A percentile compares a stretch with the other conserved stretches of the same genome.
Evolutionary conservation across 2,329 filamentous ascomycete genomes (phyloP).

Genomic region (Lachnellula subtilissima): DNA sequence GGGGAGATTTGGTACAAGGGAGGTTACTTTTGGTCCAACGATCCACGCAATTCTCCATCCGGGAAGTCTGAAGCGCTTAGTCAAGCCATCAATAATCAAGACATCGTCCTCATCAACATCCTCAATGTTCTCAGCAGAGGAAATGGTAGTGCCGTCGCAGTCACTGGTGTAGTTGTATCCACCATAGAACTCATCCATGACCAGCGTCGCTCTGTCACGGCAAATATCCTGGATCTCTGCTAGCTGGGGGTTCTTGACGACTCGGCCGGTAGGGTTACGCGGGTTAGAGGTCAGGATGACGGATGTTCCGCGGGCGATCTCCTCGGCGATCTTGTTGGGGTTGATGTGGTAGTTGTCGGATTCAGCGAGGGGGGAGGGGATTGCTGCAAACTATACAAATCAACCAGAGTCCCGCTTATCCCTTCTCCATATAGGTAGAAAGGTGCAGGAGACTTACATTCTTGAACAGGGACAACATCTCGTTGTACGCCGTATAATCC

Average conservation of each 20-base stretch:
- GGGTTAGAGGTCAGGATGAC: conserved; percentile 95
- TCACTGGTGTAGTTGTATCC: conserved; percentile 93
- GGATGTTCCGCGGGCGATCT: conserved; percentile 78
- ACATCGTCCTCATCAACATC: conserved; percentile 90
- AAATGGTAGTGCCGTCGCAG: conserved; percentile 87
- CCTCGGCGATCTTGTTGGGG: conserved; percentile 85
- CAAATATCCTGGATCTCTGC: conserved; percentile 90
- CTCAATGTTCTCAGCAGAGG: conserved; percentile 80
- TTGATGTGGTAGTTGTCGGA: conserved; percentile 91
- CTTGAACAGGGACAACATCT: conserved; percentile 93
- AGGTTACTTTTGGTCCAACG: conserved; percentile 67
- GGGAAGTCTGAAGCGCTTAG: conserved; percentile 92
- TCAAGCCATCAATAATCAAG: conserved; percentile 90
- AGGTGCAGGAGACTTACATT: conserved; percentile 51
- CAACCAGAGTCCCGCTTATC: conserved; percentile 1
- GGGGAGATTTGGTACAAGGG: neutral
- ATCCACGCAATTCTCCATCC: conserved; percentile 98
- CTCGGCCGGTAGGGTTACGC: conserved; percentile 86
- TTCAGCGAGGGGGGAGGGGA: conserved; percentile 78
- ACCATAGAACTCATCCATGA: conserved; percentile 95
- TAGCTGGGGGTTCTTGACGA: conserved; percentile 79
- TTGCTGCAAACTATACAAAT: conserved; percentile 65
- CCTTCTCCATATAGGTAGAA: neutral
- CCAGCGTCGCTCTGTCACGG: conserved; percentile 81
- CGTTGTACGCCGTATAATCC: conserved; percentile 95